These are phyloP conservation scores for Mortierella polycephala DNA, from an alignment of 371 early-diverging fungal species.

Conservation along the genomic window DNA sequence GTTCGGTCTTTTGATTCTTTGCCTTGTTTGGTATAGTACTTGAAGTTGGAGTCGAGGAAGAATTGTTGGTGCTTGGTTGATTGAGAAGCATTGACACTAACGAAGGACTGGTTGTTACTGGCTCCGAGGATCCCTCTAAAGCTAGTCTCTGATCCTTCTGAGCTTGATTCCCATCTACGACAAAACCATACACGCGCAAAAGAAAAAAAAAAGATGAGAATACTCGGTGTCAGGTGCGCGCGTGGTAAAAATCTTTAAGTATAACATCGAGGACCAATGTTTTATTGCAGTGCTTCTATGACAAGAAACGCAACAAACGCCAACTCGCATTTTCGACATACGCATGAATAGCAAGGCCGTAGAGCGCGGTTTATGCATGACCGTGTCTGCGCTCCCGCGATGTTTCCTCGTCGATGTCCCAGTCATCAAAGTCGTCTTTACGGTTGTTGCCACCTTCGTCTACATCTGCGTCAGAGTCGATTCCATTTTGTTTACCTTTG, in stretches of 20 bases:
- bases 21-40: not conserved
- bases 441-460: not conserved
- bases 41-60: not conserved
- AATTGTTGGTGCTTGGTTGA: slow-evolving; percentile 4
- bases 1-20: not conserved
- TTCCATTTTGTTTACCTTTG: slow-evolving; percentile 26
- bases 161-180: not conserved
- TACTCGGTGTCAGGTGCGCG: not conserved
- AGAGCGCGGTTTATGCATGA: slow-evolving; percentile 11
- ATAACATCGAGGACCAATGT: not conserved
- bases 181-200: not conserved
- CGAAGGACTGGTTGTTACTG: slow-evolving; percentile 5
- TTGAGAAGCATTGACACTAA: slow-evolving; percentile 33
- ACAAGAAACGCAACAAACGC: slow-evolving; percentile 7
- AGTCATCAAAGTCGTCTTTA: slow-evolving; percentile 12
- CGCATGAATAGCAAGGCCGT: no score
- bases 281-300: slow-evolving; percentile 25
- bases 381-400: slow-evolving; percentile 12
- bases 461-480: not conserved
- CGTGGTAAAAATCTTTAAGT: not conserved
- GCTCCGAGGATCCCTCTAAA: not conserved
- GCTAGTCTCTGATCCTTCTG: not conserved
- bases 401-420: slow-evolving; percentile 22
- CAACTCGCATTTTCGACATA: no score
- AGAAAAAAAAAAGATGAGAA: not conserved